Percentiles rank a stretch among this genome's conserved stretches.
Evolutionary conservation across 2,329 filamentous ascomycete genomes (phyloP).

Genomic region (Helotiales sp.): DNA sequence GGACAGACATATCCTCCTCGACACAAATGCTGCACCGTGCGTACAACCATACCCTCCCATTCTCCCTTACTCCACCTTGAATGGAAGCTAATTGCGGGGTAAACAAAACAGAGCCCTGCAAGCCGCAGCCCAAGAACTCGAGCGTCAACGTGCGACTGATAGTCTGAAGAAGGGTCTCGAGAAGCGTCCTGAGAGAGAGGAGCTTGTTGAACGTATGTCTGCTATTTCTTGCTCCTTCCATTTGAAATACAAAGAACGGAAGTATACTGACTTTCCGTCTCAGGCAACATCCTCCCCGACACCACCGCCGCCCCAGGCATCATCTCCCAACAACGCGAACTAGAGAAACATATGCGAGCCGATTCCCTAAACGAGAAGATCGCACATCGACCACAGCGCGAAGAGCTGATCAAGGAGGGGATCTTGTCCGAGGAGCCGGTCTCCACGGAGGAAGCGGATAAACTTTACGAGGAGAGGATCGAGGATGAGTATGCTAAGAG

Average conservation of each 20-base stretch:
- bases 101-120: conserved; percentile 54
- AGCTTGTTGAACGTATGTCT: conserved; percentile 73
- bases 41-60: conserved; percentile 27
- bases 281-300: conserved; percentile 84
- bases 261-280: conserved; percentile 1
- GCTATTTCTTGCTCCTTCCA: neutral
- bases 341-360: conserved; percentile 84
- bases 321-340: conserved; percentile 77
- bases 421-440: conserved; percentile 72
- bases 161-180: conserved; percentile 64
- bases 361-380: conserved; percentile 88
- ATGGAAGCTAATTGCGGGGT: conserved; percentile 25
- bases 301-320: conserved; percentile 77
- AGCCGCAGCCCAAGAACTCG: conserved; percentile 60
- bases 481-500: conserved; percentile 65
- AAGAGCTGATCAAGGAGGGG: conserved; percentile 75
- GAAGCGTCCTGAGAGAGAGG: conserved; percentile 66
- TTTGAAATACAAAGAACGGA: too few relatives aligned
- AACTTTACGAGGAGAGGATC: conserved; percentile 59
- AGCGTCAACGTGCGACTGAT: conserved; percentile 62
- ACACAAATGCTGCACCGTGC: conserved; percentile 67
- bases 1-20: conserved; percentile 66
- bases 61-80: neutral
- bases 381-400: conserved; percentile 72
- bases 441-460: conserved; percentile 42